Percentiles rank a stretch among this genome's conserved stretches.
Evolutionary conservation across 1,139 yeast genomes (phyloP).

Genomic region (Suhomyces bokatorum): DNA sequence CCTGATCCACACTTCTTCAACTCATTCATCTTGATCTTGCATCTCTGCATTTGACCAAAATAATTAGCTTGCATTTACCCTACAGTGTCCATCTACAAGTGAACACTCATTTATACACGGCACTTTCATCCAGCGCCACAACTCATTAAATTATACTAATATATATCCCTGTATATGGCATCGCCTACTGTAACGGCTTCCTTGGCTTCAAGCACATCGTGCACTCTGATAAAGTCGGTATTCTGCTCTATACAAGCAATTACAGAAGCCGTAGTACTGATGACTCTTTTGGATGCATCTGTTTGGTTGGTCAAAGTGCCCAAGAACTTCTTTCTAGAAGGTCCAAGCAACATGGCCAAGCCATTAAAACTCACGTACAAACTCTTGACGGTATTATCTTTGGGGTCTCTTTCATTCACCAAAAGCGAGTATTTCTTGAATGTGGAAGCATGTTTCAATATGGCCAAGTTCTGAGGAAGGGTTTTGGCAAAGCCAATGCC

Average conservation of each 20-base stretch:
- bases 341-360: constrained; percentile 75
- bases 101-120: too few species aligned
- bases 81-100: too few species aligned
- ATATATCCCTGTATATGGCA: constrained; percentile 58
- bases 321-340: constrained; percentile 84
- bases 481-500: constrained; percentile 94
- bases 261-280: constrained; percentile 77
- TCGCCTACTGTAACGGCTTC: constrained; percentile 73
- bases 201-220: constrained; percentile 69
- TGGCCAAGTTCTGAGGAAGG: constrained; percentile 61
- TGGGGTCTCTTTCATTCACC: constrained; percentile 24
- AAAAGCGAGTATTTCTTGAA: constrained; percentile 52
- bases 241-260: constrained; percentile 74
- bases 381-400: constrained; percentile 19
- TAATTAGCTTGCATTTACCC: too few species aligned
- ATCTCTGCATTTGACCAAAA: neutral
- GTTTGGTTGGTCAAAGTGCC: constrained; percentile 62
- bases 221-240: constrained; percentile 84
- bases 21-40: neutral
- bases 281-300: constrained; percentile 58
- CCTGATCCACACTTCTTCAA: neutral
- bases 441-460: constrained; percentile 59
- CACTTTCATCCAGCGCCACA: too few species aligned
- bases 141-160: neutral
- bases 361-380: constrained; percentile 46